These are phyloP conservation scores for Laetiporus sulphureus DNA, from an alignment of 1,284 basidiomycete species.

Conservation along the genomic window DNA sequence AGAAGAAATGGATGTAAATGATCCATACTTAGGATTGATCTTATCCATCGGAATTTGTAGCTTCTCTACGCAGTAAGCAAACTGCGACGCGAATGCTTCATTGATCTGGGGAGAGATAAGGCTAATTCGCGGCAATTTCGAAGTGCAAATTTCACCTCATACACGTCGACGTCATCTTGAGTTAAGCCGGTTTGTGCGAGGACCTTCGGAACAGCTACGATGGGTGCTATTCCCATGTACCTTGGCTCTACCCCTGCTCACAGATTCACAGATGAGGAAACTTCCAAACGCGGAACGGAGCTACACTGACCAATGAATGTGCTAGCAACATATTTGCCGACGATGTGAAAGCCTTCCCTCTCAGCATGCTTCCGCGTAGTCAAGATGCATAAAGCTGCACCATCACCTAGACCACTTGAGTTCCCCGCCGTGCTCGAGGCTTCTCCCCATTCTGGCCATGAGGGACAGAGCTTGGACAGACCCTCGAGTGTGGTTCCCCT, in stretches of 20 bases:
- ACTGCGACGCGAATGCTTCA: conserved; percentile 79
- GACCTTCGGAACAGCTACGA: conserved; percentile 79
- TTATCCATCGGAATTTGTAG: conserved; percentile 76
- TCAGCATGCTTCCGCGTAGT: conserved; percentile 81
- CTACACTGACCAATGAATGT: conserved; percentile 66
- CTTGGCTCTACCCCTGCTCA: conserved; percentile 71
- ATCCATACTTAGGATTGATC: conserved; percentile 76
- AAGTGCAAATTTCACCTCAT: conserved; percentile 74
- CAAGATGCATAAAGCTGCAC: conserved; percentile 86
- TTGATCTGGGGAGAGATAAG: conserved; percentile 51
- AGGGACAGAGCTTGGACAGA: conserved; percentile 62
- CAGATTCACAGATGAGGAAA: neutral
- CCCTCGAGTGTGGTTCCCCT: conserved; percentile 68
- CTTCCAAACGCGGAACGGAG: conserved; percentile 1
- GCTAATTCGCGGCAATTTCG: neutral
- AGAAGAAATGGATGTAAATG: neutral
- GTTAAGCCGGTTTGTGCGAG: conserved; percentile 67
- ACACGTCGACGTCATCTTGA: conserved; percentile 85
- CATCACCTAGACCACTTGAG: conserved; percentile 92
- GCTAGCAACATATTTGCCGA: conserved; percentile 85
- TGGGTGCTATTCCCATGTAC: conserved; percentile 84
- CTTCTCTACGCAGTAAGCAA: conserved; percentile 75
- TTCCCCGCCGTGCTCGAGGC: conserved; percentile 81
- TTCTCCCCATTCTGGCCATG: conserved; percentile 75
- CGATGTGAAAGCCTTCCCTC: conserved; percentile 78